These are phyloP conservation scores for Rhodocollybia butyracea DNA, from an alignment of 768 basidiomycete genomes.

Conservation along the genomic window DNA sequence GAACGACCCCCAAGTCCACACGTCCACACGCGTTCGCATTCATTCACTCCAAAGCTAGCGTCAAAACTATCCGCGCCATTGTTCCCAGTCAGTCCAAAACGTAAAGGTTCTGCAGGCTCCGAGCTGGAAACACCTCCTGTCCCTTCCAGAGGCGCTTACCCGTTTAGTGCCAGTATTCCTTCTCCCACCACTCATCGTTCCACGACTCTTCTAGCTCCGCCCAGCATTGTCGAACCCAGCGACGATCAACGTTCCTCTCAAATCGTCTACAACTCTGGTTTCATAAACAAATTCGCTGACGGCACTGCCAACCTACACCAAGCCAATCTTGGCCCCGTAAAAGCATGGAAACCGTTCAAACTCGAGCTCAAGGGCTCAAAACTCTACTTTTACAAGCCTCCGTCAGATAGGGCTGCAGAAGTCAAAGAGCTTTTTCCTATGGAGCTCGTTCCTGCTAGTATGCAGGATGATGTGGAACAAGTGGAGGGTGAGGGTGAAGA, in stretches of 20 bases:
- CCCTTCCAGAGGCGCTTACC: constrained; percentile 1
- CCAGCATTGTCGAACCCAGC: constrained; percentile 40
- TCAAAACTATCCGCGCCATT: constrained; percentile 63
- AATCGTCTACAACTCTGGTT: constrained; percentile 70
- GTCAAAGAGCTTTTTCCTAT: constrained; percentile 77
- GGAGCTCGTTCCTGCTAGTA: constrained; percentile 49
- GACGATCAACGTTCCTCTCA: constrained; percentile 65
- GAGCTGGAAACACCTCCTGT: constrained; percentile 28
- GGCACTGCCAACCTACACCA: constrained; percentile 32
- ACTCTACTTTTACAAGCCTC: constrained; percentile 83
- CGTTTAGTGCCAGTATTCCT: constrained; percentile 1
- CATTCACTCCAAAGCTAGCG: constrained; percentile 68
- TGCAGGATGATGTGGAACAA: constrained; percentile 46
- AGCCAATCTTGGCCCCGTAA: constrained; percentile 39
- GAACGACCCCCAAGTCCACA: constrained; percentile 26
- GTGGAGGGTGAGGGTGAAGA: constrained; percentile 16
- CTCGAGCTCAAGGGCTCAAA: constrained; percentile 82
- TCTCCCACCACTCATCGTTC: constrained; percentile 9
- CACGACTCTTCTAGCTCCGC: constrained; percentile 47
- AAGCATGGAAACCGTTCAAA: constrained; percentile 88
- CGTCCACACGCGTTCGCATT: constrained; percentile 62
- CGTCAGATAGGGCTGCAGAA: constrained; percentile 58
- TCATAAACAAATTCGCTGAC: constrained; percentile 67
- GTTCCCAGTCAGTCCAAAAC: constrained; percentile 51
- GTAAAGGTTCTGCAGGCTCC: constrained; percentile 47